phyloP scores from a whole-genome alignment of 768 basidiomycete genomes.

The Suillus decipiens region DNA sequence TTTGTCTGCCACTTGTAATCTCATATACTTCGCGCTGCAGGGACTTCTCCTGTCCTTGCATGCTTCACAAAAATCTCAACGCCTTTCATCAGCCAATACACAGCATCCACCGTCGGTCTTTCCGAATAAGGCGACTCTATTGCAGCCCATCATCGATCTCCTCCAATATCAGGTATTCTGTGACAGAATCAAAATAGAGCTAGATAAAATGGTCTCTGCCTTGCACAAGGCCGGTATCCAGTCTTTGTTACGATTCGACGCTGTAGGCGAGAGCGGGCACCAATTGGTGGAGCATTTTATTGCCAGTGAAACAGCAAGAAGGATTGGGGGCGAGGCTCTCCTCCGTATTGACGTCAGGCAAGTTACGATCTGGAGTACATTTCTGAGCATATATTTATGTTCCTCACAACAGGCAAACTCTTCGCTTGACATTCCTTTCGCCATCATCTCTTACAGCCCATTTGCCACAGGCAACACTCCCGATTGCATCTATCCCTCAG shows the following conservation, averaged over 20 bases:
- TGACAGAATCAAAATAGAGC: constrained; percentile 56
- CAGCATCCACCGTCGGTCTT: constrained; percentile 14
- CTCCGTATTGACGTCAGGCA: constrained; percentile 72
- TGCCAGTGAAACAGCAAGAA: constrained; percentile 39
- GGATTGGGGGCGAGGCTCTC: constrained; percentile 70
- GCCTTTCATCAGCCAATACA: constrained; percentile 35
- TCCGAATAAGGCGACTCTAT: constrained; percentile 45
- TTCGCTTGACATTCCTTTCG: constrained; percentile 75
- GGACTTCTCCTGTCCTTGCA: constrained; percentile 68
- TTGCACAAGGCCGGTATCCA: constrained; percentile 56
- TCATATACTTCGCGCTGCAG: constrained; percentile 66
- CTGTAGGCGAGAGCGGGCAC: constrained; percentile 68
- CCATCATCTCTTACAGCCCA: constrained; percentile 80
- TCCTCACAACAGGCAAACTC: constrained; percentile 58
- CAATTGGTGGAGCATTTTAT: constrained; percentile 52
- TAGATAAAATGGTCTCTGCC: constrained; percentile 50
- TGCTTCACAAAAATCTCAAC: constrained; percentile 43
- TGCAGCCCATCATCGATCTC: constrained; percentile 77
- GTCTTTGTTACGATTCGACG: constrained; percentile 56
- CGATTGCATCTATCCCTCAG: constrained; percentile 75
- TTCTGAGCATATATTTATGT: background rate
- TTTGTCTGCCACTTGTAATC: constrained; percentile 51
- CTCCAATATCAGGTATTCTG: constrained; percentile 82
- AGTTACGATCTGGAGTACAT: constrained; percentile 12
- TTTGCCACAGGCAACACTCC: constrained; percentile 75